phyloP scores from a whole-genome alignment of 1,139 yeast species.

The Candida sp. region DNA sequence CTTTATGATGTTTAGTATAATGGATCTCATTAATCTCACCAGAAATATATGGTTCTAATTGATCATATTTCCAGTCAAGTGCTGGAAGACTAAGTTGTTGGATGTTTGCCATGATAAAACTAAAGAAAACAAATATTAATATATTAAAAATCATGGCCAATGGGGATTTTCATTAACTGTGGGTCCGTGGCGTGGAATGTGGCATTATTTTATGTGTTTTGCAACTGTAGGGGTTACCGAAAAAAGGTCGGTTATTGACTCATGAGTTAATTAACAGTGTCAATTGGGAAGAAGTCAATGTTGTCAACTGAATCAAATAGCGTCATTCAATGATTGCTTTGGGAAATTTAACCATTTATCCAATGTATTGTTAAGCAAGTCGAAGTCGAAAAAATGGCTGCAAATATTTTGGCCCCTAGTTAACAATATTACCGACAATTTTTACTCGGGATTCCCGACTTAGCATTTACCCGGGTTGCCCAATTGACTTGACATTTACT shows the following conservation, averaged over 20 bases:
- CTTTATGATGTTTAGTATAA: slow-evolving; percentile 41
- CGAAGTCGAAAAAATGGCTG: background rate
- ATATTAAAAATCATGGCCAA: background rate
- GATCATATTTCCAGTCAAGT: slow-evolving; percentile 39
- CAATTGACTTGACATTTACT: too few relatives aligned
- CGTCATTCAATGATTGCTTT: too few relatives aligned
- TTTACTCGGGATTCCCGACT: too few relatives aligned
- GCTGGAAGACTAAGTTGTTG: slow-evolving; percentile 18
- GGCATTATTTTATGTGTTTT: background rate
- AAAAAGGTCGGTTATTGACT: background rate
- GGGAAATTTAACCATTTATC: too few relatives aligned
- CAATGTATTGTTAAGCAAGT: background rate
- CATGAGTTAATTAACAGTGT: background rate
- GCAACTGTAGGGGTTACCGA: background rate
- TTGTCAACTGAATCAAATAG: too few relatives aligned
- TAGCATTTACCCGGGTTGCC: too few relatives aligned
- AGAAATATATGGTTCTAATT: slow-evolving; percentile 42
- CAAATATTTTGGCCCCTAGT: background rate
- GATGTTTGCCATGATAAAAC: background rate
- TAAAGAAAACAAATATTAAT: background rate
- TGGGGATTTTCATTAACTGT: background rate
- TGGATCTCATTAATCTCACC: slow-evolving; percentile 40
- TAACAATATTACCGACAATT: too few relatives aligned
- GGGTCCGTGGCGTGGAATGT: background rate
- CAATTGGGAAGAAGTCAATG: background rate